Base-by-base conservation (phyloP, 2,329 filamentous ascomycete genomes). In the Aspergillus ruber region DNA sequence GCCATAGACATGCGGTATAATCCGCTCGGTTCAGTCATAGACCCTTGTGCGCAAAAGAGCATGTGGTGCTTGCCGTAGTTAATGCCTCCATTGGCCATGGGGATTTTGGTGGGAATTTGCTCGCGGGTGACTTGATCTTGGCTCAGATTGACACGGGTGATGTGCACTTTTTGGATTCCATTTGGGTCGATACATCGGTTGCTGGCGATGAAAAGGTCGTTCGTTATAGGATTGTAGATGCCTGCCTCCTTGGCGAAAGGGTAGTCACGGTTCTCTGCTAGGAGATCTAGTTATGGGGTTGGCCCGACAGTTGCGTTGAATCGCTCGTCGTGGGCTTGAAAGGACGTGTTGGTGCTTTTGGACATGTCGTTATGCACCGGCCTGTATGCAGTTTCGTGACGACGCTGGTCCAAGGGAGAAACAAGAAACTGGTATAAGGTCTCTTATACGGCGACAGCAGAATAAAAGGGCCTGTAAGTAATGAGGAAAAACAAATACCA, bases 161-260 rank as follows among this genome's bases (percentile, higher is more conserved):
- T 21, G 21, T 21, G 21, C 6, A 21, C 21, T 21, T 21, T 21
- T 21, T 21, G 21, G 4, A 6, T 4, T 21, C 21, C 21, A 6
- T 21, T 21, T 9, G 3, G 25, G 25, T 3, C 3, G 3, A 10
- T 10, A 9, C 9, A 59, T 43, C 56, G 60, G 43, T 67, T 69
- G 54, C 66, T 68, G 3, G 68, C 71, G 47, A 71, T 61, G 54
- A 63, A 72, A 7, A 72, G 51, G 2, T 56, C 54, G 39, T 66
- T 60, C 2, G 54, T 61, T 4, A 51, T 44, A 2, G 60, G 54
- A 7, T 69, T 59, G 55, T 61, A 72, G 33, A 71, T 54, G 54
- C 68, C 58, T 0, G 75, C 75, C 57, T 78, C 76, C 50, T 79
- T 75, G 1, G 74, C 74, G 45, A 78, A 77, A 0, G 74, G 70